phyloP scores from a whole-genome alignment of 208 protist genomes.

The Trypanosoma platydactyli region DNA sequence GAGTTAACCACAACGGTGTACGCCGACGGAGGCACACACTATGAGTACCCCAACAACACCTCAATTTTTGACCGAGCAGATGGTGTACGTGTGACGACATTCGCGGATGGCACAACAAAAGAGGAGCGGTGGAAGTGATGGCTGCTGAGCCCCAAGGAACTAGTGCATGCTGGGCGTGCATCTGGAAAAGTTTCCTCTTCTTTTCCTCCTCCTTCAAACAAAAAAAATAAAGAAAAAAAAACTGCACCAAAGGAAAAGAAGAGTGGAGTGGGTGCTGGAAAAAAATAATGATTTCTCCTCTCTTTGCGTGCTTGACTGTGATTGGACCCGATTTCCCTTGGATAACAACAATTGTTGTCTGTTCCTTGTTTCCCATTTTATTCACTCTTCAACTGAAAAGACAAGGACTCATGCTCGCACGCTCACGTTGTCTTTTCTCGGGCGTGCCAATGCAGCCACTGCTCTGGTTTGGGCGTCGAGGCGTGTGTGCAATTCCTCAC shows the following conservation, averaged over 20 bases:
- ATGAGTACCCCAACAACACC: slow-evolving; percentile 75
- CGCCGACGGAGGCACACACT: slow-evolving; percentile 63
- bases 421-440: slow-evolving; percentile 11
- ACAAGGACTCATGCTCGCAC: slow-evolving; percentile 19
- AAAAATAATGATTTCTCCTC: too few relatives aligned
- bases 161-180: not conserved
- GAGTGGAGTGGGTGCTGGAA: too few relatives aligned
- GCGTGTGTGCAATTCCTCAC: slow-evolving; percentile 73
- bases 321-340: too few relatives aligned
- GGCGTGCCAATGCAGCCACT: slow-evolving; percentile 15
- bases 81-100: slow-evolving; percentile 76
- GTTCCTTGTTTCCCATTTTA: not conserved
- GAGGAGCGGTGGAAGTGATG: slow-evolving; percentile 44
- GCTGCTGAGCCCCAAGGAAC: not conserved
- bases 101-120: slow-evolving; percentile 63
- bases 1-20: slow-evolving; percentile 68
- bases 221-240: too few relatives aligned
- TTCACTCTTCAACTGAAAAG: slow-evolving; percentile 10
- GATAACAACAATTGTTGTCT: not conserved
- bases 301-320: too few relatives aligned
- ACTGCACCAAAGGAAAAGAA: too few relatives aligned
- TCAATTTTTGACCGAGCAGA: slow-evolving; percentile 76
- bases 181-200: not conserved
- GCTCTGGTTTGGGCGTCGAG: slow-evolving; percentile 57
- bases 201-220: slow-evolving; percentile 6